phyloP scores from a whole-genome alignment of 1,284 basidiomycete genomes.

The Cystobasidium pallidum region DNA sequence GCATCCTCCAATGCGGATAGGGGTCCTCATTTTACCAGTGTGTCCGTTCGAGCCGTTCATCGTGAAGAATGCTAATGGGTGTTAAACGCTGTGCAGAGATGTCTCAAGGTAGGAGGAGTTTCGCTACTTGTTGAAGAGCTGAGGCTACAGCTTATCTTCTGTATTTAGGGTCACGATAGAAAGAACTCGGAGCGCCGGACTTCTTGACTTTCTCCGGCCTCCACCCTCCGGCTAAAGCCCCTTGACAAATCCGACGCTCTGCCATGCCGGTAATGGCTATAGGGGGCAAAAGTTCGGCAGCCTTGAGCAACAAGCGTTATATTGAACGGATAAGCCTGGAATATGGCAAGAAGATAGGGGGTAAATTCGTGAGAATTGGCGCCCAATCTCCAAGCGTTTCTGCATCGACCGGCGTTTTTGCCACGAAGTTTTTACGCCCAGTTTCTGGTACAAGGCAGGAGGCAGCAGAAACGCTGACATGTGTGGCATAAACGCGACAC shows the following conservation, averaged over 20 bases:
- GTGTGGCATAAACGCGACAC: too few species aligned
- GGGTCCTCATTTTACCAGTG: background rate
- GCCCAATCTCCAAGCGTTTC: too few species aligned
- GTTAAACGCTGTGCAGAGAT: background rate
- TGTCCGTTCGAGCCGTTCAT: slow-evolving; percentile 21
- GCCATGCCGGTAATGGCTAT: background rate
- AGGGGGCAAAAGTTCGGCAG: too few species aligned
- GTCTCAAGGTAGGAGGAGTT: background rate
- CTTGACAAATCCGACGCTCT: background rate
- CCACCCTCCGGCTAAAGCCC: background rate
- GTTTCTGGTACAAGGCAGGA: too few species aligned
- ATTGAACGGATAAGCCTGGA: too few species aligned
- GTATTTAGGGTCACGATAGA: too few species aligned
- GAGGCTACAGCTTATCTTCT: background rate
- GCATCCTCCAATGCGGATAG: slow-evolving; percentile 20
- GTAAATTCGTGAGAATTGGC: too few species aligned
- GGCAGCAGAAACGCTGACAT: too few species aligned
- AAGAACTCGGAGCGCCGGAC: background rate
- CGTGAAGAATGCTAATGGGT: background rate
- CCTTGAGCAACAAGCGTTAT: too few species aligned
- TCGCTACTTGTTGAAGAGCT: background rate
- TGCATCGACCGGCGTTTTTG: too few species aligned
- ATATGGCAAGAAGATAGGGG: too few species aligned
- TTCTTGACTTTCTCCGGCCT: background rate
- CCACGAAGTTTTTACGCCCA: too few species aligned